A percentile compares a stretch with the other conserved stretches of the same genome.
Conservation (phyloP, 331 rosid species). For the Rosa hybrid region DNA sequence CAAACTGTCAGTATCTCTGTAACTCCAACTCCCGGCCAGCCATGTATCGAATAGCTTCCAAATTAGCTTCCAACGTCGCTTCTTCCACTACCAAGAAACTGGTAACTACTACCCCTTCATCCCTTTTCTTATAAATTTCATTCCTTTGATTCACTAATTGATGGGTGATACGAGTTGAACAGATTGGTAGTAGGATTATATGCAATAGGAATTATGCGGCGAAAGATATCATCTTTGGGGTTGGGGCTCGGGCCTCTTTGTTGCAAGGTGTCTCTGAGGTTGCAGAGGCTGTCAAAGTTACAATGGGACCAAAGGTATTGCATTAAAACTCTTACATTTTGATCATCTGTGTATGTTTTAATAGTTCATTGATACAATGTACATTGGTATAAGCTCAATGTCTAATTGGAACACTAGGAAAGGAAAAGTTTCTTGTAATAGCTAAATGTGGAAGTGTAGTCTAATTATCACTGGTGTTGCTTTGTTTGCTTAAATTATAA, state of each 20-base stretch:
- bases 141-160: neutral
- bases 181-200: conserved; percentile 50
- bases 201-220: conserved; percentile 67
- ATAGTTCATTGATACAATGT: neutral
- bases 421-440: neutral
- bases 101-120: conserved; percentile 36
- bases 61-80: conserved; percentile 54
- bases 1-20: neutral
- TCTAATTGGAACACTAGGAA: neutral
- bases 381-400: neutral
- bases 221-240: conserved; percentile 79
- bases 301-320: conserved; percentile 96
- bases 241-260: conserved; percentile 89
- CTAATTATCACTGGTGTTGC: neutral
- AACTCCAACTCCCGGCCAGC: conserved; percentile 30
- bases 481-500: neutral
- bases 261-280: conserved; percentile 88
- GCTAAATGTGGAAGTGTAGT: neutral
- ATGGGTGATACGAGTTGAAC: conserved; percentile 18
- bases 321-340: neutral
- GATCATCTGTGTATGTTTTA: neutral
- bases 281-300: conserved; percentile 96
- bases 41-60: conserved; percentile 78
- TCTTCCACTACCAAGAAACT: conserved; percentile 55
- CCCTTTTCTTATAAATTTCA: neutral